phyloP scores from a whole-genome alignment of 2,329 filamentous ascomycete genomes.

The Eutypella sp. region DNA sequence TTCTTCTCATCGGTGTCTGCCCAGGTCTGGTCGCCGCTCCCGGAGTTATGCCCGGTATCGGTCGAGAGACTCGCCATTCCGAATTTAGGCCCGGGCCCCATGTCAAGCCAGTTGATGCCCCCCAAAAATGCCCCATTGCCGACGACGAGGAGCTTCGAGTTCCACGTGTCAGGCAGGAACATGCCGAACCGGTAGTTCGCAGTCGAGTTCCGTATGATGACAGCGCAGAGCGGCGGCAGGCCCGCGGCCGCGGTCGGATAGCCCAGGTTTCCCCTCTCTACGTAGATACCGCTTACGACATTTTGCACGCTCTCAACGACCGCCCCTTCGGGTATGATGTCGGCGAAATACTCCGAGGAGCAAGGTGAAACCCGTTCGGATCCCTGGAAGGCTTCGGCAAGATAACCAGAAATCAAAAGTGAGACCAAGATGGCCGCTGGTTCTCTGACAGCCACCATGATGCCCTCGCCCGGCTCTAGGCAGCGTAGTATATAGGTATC shows the following conservation, averaged over 20 bases:
- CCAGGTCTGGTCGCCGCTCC: constrained; percentile 25
- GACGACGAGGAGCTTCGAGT: constrained; percentile 19
- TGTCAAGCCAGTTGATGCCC: constrained; percentile 28
- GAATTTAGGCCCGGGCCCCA: constrained; percentile 17
- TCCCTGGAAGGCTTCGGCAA: constrained; percentile 5
- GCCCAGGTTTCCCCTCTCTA: constrained; percentile 19
- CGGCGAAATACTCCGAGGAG: constrained; percentile 14
- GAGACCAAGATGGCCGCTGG: background rate
- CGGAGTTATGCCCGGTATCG: constrained; percentile 30
- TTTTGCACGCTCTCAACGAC: constrained; percentile 16
- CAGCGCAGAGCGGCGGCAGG: constrained; percentile 20
- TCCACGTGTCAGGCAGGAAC: constrained; percentile 25
- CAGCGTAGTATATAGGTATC: background rate
- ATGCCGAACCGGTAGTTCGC: constrained; percentile 24
- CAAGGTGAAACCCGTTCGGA: constrained; percentile 14
- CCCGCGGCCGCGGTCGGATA: constrained; percentile 20
- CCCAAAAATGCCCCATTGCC: constrained; percentile 23
- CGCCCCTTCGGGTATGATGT: constrained; percentile 13
- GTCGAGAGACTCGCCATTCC: constrained; percentile 30
- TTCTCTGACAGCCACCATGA: background rate
- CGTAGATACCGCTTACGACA: constrained; percentile 17
- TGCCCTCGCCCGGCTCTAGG: background rate
- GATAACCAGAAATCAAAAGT: background rate
- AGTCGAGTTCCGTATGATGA: constrained; percentile 22
- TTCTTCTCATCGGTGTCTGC: constrained; percentile 24